These are phyloP conservation scores for Mortierella claussenii DNA, from an alignment of 192 early-diverging fungal species.

Conservation along the genomic window DNA sequence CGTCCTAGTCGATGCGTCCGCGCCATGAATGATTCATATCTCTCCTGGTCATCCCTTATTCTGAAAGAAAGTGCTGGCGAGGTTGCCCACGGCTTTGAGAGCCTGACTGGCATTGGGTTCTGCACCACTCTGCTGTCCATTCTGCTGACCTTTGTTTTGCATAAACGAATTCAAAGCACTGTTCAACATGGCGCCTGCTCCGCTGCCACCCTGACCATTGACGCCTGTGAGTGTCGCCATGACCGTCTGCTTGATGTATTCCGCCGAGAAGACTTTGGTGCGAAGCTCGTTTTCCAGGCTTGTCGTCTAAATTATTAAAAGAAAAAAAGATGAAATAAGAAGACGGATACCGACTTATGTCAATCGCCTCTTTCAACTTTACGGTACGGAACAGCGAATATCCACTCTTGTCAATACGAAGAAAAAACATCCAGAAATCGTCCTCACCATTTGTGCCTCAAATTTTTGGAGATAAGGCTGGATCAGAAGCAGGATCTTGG, in stretches of 20 bases:
- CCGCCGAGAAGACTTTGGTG: slow-evolving; percentile 39
- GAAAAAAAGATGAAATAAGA: slow-evolving; percentile 1
- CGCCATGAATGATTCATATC: too few species aligned
- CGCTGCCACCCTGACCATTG: slow-evolving; percentile 4
- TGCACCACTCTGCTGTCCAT: neutral
- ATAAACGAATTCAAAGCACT: slow-evolving; percentile 15
- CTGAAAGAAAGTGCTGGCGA: slow-evolving; percentile 27
- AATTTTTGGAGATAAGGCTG: slow-evolving; percentile 38
- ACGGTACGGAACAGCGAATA: neutral
- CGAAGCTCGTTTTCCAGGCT: slow-evolving; percentile 40
- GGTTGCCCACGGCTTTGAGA: slow-evolving; percentile 10
- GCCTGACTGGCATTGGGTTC: neutral
- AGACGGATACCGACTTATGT: too few species aligned
- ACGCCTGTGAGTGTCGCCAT: slow-evolving; percentile 26
- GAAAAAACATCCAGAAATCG: neutral
- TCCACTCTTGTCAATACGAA: neutral
- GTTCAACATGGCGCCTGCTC: slow-evolving; percentile 5
- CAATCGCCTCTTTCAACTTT: too few species aligned
- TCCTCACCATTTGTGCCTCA: slow-evolving; percentile 40
- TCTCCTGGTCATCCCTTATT: slow-evolving; percentile 15
- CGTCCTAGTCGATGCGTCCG: too few species aligned
- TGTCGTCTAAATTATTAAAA: slow-evolving; percentile 2
- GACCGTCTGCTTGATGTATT: slow-evolving; percentile 37
- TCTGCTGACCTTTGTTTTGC: neutral
- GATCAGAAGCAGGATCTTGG: slow-evolving; percentile 29